A percentile compares a stretch with the other conserved stretches of the same genome.
phyloP scores from a whole-genome alignment of 306 rosid genomes.

The Heteromeles arbutifolia region DNA sequence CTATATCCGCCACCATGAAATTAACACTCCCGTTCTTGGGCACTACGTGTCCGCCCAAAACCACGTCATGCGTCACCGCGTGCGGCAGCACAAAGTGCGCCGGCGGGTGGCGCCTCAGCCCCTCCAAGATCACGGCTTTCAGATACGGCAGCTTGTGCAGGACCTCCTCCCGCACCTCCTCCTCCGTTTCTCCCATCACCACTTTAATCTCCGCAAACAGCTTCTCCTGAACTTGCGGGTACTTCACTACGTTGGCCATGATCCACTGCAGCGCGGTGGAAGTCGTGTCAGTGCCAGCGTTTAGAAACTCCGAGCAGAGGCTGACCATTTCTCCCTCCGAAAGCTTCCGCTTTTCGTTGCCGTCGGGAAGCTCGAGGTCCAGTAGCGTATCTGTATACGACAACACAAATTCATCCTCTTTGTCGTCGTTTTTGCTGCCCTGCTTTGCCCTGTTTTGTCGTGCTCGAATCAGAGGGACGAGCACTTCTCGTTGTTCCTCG shows the following conservation, averaged over 20 bases:
- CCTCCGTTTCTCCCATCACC: not conserved
- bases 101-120: constrained; percentile 24
- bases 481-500: not conserved
- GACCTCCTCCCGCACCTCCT: constrained; percentile 21
- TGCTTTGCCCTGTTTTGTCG: not conserved
- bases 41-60: not conserved
- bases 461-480: constrained; percentile 14
- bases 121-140: constrained; percentile 26
- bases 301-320: constrained; percentile 15
- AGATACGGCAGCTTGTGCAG: constrained; percentile 17
- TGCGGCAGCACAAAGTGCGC: constrained; percentile 13
- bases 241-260: constrained; percentile 23
- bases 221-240: not conserved
- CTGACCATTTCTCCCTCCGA: not conserved
- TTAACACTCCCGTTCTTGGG: constrained; percentile 1
- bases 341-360: constrained; percentile 8
- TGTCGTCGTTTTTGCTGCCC: not conserved
- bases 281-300: constrained; percentile 13
- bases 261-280: constrained; percentile 16
- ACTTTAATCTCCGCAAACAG: constrained; percentile 15
- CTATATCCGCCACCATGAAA: constrained; percentile 29
- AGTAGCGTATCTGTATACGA: constrained; percentile 16
- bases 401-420: not conserved
- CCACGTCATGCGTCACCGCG: constrained; percentile 8
- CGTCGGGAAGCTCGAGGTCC: constrained; percentile 1